Evolutionary conservation across 1,284 basidiomycete species (phyloP).

Genomic region (Amylostereum areolatum): DNA sequence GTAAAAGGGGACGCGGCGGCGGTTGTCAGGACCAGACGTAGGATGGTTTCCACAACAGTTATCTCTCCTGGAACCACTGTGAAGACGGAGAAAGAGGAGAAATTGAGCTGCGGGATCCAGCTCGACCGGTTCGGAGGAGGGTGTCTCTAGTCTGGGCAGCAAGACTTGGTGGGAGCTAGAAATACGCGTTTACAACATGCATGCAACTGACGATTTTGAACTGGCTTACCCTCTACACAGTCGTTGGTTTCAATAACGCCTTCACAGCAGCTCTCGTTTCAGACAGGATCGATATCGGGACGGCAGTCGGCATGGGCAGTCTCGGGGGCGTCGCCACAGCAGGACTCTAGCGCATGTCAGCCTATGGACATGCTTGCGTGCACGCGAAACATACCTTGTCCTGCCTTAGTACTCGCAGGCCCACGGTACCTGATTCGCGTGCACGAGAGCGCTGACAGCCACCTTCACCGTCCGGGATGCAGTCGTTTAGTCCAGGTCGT

Average conservation of each 20-base stretch:
- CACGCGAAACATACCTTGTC: no score
- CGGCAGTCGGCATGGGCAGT: neutral
- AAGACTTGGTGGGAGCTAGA: neutral
- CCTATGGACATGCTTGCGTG: no score
- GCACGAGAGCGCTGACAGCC: slow-evolving; percentile 8
- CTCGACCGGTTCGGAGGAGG: no score
- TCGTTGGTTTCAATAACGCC: neutral
- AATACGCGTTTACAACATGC: neutral
- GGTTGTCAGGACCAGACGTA: neutral
- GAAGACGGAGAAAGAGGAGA: neutral
- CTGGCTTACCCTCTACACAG: neutral
- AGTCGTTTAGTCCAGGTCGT: neutral
- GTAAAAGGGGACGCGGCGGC: neutral
- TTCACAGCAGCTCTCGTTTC: neutral
- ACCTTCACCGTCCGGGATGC: slow-evolving; percentile 8
- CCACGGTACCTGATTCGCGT: neutral
- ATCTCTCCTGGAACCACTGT: neutral
- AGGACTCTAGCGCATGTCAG: neutral
- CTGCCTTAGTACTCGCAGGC: no score
- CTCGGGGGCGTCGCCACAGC: neutral
- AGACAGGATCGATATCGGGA: neutral
- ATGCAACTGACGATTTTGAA: neutral
- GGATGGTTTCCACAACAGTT: neutral
- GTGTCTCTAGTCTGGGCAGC: neutral
- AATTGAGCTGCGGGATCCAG: no score